These are phyloP conservation scores for Eremomyces bilateralis DNA, from an alignment of 495 filamentous ascomycete species.

Conservation along the genomic window DNA sequence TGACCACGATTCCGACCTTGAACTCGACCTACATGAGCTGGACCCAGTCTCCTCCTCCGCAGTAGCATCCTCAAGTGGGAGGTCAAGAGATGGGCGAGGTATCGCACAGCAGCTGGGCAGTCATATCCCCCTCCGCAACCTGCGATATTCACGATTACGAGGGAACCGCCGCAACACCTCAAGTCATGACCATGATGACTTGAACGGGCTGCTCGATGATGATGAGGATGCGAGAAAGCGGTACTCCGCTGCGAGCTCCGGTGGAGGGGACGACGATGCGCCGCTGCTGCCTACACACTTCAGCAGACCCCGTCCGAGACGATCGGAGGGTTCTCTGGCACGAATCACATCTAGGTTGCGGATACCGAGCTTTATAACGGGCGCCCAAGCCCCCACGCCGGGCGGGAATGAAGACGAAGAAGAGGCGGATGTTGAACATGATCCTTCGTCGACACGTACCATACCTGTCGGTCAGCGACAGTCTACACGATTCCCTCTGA, in stretches of 20 bases:
- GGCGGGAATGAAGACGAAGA: conserved; percentile 5
- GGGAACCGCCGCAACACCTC: conserved; percentile 2
- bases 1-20: conserved; percentile 20
- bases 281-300: conserved; percentile 12
- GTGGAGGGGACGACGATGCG: conserved; percentile 15
- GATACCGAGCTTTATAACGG: conserved; percentile 10
- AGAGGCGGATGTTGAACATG: conserved; percentile 13
- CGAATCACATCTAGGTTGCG: conserved; percentile 8
- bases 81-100: conserved; percentile 1
- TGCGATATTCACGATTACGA: conserved; percentile 14
- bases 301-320: not conserved
- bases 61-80: too few relatives aligned
- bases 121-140: conserved; percentile 19
- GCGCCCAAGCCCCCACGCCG: conserved; percentile 3
- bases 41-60: conserved; percentile 13
- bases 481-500: conserved; percentile 44
- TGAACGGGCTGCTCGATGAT: conserved; percentile 14
- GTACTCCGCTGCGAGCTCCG: conserved; percentile 11
- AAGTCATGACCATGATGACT: conserved; percentile 17
- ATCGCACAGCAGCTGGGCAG: conserved; percentile 12
- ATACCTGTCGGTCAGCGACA: conserved; percentile 20
- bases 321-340: not conserved
- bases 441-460: conserved; percentile 15
- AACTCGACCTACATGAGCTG: conserved; percentile 18
- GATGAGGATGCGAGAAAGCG: conserved; percentile 12